phyloP scores from a whole-genome alignment of 2,329 filamentous ascomycete species.

The Fusarium sp. region DNA sequence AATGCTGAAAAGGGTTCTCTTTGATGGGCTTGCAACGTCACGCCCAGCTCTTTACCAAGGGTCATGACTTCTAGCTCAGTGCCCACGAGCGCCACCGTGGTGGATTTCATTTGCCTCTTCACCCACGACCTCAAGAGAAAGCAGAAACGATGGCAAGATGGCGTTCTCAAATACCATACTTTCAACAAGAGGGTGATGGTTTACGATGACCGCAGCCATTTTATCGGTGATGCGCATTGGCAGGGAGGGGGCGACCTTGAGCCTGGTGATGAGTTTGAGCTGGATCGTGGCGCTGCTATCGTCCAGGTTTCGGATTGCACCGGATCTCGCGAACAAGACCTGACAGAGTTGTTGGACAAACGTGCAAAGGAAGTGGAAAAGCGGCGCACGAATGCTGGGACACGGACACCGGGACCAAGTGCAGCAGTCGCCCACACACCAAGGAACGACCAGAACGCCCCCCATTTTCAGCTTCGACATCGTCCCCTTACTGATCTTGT shows the following conservation, averaged over 20 bases:
- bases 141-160: constrained; percentile 95
- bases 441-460: constrained; percentile 43
- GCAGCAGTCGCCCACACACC: constrained; percentile 37
- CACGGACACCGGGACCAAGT: constrained; percentile 51
- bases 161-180: constrained; percentile 86
- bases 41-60: background rate
- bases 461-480: constrained; percentile 58
- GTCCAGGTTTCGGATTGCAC: constrained; percentile 85
- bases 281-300: constrained; percentile 82
- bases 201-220: constrained; percentile 85
- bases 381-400: constrained; percentile 61
- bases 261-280: constrained; percentile 85
- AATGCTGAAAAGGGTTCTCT: constrained; percentile 10
- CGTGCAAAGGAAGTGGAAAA: constrained; percentile 70
- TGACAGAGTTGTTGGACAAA: constrained; percentile 82
- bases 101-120: constrained; percentile 89
- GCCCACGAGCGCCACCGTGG: constrained; percentile 75
- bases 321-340: constrained; percentile 82
- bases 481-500: constrained; percentile 60
- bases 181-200: constrained; percentile 95
- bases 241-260: constrained; percentile 76
- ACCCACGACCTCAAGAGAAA: constrained; percentile 89
- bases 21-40: constrained; percentile 2
- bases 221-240: constrained; percentile 89
- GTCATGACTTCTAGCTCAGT: constrained; percentile 35